Base-by-base conservation (phyloP, 1,284 basidiomycete genomes). In the Coniophora puteana region DNA sequence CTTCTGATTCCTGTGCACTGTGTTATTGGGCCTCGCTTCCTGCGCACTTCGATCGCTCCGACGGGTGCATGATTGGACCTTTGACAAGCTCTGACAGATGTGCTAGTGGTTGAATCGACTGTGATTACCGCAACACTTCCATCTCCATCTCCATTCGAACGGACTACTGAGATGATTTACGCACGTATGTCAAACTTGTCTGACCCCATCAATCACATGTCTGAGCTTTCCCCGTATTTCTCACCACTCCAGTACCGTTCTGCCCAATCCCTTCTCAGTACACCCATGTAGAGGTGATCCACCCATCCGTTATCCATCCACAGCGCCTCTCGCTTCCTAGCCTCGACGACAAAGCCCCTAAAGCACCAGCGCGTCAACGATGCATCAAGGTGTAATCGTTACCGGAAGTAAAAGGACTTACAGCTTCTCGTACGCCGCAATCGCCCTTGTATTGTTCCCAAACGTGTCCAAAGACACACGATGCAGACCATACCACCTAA, bases 401-500 rank as follows among this genome's bases (percentile, higher is more conserved):
- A 13, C 11, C 17, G 2, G 8, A 26, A 20, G 14, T 5, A 1
- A 24, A 4, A 10, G n/a, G 8, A 59, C 63, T 52, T 46, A 66
- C 64, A 57, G 36, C 38, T 57, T 66, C 41, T 57, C 47, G 32
- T 68, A 67, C 3, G 65, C 46, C 22, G 50, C 48, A 6, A 63
- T 38, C 6, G 67, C 67, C 8, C 49, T 46, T 21, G 26, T 38
- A 28, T 67, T 68, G 13, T 40, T 43, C n/a, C 51, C 57, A 16
- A 55, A 51, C 38, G 63, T 61, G 0, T 40, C 42, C 35, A 68
- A 48, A 30, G 55, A 55, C 37, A 68, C 27, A 24, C 65, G 51
- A 33, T 67, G 65, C 41, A 67, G 17, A 14, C 46, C 50, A 27
- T 68, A 45, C 52, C 52, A 51, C 23, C 51, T 32, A 17, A 68